Conservation (phyloP, 148 eudicot genomes). For the Persicaria maculosa region DNA sequence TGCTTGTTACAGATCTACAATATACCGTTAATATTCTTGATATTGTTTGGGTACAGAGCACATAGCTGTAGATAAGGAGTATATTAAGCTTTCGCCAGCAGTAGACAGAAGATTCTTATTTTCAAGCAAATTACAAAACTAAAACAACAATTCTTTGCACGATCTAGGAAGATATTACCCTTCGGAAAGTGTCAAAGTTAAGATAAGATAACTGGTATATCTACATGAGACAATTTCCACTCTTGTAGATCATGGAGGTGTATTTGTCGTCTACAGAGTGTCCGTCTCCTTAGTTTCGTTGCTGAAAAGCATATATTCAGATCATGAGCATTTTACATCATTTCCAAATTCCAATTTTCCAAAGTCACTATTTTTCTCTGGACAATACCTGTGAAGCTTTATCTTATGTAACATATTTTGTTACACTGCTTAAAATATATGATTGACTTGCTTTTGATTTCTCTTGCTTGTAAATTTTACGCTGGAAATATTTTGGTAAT, state of each 20-base stretch:
- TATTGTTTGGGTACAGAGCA: neutral
- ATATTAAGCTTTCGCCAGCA: neutral
- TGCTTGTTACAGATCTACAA: neutral
- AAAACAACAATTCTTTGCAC: neutral
- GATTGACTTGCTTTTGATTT: neutral
- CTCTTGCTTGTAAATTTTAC: constrained; percentile 3
- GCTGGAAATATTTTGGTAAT: neutral
- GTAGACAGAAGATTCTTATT: neutral
- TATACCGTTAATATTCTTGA: neutral
- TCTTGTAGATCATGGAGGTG: neutral
- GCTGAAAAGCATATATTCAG: neutral
- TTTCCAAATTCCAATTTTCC: neutral
- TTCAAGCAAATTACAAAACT: neutral
- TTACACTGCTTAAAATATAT: neutral
- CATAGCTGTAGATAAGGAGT: neutral
- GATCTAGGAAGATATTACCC: neutral
- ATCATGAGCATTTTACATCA: neutral
- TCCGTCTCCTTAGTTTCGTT: neutral
- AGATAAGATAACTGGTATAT: neutral
- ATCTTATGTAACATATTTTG: neutral
- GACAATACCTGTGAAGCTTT: constrained; percentile 1
- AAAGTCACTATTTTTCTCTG: neutral
- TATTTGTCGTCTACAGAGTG: neutral
- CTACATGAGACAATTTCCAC: too few species aligned
- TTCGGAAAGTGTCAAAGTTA: neutral